These are phyloP conservation scores for Xylaria sp. DNA, from an alignment of 2,329 filamentous ascomycete genomes.

Conservation along the genomic window DNA sequence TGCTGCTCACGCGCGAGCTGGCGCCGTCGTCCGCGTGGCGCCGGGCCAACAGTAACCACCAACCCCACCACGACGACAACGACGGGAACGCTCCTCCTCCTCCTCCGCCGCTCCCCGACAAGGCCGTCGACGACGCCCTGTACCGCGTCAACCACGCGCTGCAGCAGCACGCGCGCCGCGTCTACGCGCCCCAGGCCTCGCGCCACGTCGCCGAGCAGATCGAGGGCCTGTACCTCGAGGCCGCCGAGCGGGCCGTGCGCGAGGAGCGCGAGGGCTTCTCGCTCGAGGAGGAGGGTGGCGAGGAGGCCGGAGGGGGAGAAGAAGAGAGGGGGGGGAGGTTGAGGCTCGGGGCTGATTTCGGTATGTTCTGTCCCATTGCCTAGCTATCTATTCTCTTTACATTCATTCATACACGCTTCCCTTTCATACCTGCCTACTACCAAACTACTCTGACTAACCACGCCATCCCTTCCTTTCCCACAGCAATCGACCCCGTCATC, in stretches of 20 bases:
- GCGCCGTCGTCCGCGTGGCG: constrained; percentile 58
- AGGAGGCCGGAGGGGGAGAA: constrained; percentile 30
- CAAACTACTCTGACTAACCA: not conserved
- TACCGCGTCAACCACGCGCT: constrained; percentile 63
- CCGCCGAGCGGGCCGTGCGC: constrained; percentile 41
- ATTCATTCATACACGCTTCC: not conserved
- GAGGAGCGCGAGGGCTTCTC: constrained; percentile 45
- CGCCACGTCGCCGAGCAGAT: constrained; percentile 75
- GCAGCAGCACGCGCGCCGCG: constrained; percentile 65
- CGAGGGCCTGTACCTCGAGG: constrained; percentile 63
- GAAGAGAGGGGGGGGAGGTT: constrained; percentile 44
- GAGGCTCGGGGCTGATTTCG: constrained; percentile 30
- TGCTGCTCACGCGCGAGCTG: constrained; percentile 63
- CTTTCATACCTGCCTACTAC: too few species aligned
- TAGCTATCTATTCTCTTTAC: not conserved
- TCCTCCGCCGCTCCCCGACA: constrained; percentile 50
- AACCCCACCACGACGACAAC: constrained; percentile 41
- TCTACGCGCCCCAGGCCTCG: constrained; percentile 69
- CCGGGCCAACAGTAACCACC: constrained; percentile 49
- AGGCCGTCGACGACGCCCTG: constrained; percentile 59
- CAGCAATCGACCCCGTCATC: constrained; percentile 49
- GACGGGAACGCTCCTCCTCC: too few species aligned
- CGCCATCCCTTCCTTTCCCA: not conserved
- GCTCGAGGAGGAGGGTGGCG: constrained; percentile 40
- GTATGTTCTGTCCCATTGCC: constrained; percentile 18